Evolutionary conservation across 2,329 filamentous ascomycete species (phyloP).

Genomic region (Dactylellina sp.): DNA sequence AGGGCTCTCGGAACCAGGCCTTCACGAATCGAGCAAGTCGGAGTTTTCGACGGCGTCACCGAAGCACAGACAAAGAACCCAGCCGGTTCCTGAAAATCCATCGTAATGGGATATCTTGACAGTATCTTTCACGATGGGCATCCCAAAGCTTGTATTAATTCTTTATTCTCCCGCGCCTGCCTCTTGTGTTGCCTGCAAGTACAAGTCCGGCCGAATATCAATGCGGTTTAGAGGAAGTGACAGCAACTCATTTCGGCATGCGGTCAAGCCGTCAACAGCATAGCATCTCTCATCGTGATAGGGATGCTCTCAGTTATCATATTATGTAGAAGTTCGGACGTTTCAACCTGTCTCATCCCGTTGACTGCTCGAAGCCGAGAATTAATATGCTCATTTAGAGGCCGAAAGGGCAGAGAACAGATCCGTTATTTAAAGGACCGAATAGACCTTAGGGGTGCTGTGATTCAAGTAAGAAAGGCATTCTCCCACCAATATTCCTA

Average conservation of each 20-base stretch:
- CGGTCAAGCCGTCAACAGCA: background rate
- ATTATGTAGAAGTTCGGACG: slow-evolving; percentile 11
- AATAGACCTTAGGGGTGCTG: too few species aligned
- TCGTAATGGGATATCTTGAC: too few species aligned
- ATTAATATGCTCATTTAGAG: too few species aligned
- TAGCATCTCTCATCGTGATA: background rate
- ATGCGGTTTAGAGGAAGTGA: slow-evolving; percentile 11
- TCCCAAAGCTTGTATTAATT: too few species aligned
- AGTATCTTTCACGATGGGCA: background rate
- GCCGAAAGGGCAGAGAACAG: too few species aligned
- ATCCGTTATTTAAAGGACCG: too few species aligned
- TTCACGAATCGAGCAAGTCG: slow-evolving; percentile 37
- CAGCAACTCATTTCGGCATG: background rate
- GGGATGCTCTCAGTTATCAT: background rate
- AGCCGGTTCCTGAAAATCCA: background rate
- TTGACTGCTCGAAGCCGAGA: too few species aligned
- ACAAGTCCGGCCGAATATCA: slow-evolving; percentile 2
- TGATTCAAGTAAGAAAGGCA: too few species aligned
- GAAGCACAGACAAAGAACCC: background rate
- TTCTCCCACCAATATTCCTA: too few species aligned
- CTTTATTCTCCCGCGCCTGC: too few species aligned
- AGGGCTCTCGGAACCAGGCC: background rate
- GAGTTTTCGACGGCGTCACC: slow-evolving; percentile 22
- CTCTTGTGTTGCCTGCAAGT: slow-evolving; percentile 1
- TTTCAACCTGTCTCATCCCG: slow-evolving; percentile 7